These are phyloP conservation scores for Capronia americana DNA, from an alignment of 2,329 filamentous ascomycete species.

Conservation along the genomic window DNA sequence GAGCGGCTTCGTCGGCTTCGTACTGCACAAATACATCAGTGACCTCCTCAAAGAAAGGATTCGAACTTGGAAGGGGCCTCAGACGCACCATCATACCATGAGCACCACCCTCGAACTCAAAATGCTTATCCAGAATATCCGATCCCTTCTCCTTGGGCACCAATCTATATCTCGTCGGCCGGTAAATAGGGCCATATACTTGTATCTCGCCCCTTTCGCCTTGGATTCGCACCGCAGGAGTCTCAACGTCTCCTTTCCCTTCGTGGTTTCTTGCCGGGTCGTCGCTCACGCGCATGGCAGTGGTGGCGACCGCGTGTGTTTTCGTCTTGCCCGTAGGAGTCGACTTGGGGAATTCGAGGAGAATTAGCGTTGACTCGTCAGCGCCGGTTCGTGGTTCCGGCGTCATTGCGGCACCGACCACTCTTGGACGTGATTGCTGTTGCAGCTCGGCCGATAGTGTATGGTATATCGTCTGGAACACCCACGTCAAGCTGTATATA, in stretches of 20 bases:
- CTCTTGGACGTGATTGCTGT: constrained; percentile 50
- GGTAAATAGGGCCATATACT: constrained; percentile 42
- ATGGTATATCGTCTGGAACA: constrained; percentile 67
- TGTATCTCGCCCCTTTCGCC: constrained; percentile 42
- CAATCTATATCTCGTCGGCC: constrained; percentile 67
- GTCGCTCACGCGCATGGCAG: constrained; percentile 41
- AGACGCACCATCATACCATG: constrained; percentile 37
- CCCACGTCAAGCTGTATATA: constrained; percentile 88
- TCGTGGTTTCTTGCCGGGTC: constrained; percentile 32
- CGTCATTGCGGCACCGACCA: constrained; percentile 60
- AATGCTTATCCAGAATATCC: constrained; percentile 30
- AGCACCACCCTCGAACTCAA: constrained; percentile 33
- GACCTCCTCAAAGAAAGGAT: not conserved
- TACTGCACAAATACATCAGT: constrained; percentile 19
- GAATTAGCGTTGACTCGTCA: constrained; percentile 43
- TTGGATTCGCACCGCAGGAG: constrained; percentile 41
- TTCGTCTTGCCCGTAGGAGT: constrained; percentile 53
- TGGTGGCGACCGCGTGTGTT: constrained; percentile 58
- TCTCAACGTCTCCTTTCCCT: constrained; percentile 35
- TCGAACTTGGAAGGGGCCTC: not conserved
- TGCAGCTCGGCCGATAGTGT: constrained; percentile 58
- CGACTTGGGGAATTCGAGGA: constrained; percentile 39
- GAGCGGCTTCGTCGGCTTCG: constrained; percentile 37
- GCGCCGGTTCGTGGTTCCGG: constrained; percentile 39
- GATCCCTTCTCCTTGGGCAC: constrained; percentile 69